Percentiles rank a stretch among this genome's conserved stretches.
These are phyloP conservation scores for Sporothrix dimorphospora DNA, from an alignment of 2,329 filamentous ascomycete species.

Conservation along the genomic window DNA sequence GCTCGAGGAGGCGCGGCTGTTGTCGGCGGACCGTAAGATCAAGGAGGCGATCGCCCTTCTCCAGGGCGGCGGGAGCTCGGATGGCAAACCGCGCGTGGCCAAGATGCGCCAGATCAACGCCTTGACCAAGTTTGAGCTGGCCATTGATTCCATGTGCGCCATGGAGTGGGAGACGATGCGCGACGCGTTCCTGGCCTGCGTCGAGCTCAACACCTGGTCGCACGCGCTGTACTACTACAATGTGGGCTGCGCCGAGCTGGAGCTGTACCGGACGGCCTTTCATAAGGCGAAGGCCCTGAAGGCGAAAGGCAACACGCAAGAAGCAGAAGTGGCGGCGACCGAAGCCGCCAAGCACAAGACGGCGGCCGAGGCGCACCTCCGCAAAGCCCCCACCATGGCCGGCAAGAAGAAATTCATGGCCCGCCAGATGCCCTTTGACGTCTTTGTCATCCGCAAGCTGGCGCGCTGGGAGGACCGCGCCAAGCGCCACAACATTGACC, in stretches of 20 bases:
- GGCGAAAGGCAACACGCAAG: slow-evolving; percentile 39
- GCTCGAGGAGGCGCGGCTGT: slow-evolving; percentile 81
- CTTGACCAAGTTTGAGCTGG: slow-evolving; percentile 82
- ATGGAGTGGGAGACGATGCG: slow-evolving; percentile 77
- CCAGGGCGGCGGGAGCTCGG: slow-evolving; percentile 39
- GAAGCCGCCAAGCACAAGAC: slow-evolving; percentile 59
- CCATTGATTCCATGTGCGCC: slow-evolving; percentile 75
- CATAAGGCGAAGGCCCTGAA: slow-evolving; percentile 41
- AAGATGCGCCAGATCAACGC: slow-evolving; percentile 88
- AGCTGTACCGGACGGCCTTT: slow-evolving; percentile 71
- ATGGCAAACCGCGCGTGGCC: slow-evolving; percentile 54
- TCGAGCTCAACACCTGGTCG: slow-evolving; percentile 88
- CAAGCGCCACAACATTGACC: slow-evolving; percentile 64
- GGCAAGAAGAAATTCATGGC: slow-evolving; percentile 92
- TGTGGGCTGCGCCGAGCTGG: slow-evolving; percentile 75
- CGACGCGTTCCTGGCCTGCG: slow-evolving; percentile 71
- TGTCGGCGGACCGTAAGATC: slow-evolving; percentile 68
- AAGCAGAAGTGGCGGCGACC: slow-evolving; percentile 29
- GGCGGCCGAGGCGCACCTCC: slow-evolving; percentile 70
- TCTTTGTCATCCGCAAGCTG: slow-evolving; percentile 81
- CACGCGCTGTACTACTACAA: slow-evolving; percentile 90
- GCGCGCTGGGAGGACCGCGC: slow-evolving; percentile 84
- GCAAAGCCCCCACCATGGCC: slow-evolving; percentile 70
- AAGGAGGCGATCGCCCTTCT: slow-evolving; percentile 69
- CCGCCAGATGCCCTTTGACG: slow-evolving; percentile 84